phyloP scores from a whole-genome alignment of 768 basidiomycete genomes.

The Boletus pseudo-olivaceus region DNA sequence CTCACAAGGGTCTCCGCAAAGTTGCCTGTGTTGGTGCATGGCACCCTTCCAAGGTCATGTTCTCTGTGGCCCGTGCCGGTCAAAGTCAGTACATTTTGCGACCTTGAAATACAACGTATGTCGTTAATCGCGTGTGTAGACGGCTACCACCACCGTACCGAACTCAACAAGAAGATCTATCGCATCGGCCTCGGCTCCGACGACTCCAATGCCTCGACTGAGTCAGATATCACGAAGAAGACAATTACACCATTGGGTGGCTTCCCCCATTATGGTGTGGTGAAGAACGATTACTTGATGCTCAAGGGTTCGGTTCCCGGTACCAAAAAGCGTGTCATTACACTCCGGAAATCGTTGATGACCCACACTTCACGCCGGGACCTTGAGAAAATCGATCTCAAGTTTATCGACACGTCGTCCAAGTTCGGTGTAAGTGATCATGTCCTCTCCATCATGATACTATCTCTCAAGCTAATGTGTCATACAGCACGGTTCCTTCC shows the following conservation, averaged over 20 bases:
- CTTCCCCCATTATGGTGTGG: constrained; percentile 98
- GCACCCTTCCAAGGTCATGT: constrained; percentile 99
- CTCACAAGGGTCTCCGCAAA: constrained; percentile 99
- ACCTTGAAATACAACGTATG: neutral
- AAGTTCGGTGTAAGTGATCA: constrained; percentile 81
- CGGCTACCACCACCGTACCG: constrained; percentile 95
- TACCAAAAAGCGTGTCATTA: constrained; percentile 97
- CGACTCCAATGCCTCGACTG: constrained; percentile 85
- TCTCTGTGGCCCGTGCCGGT: constrained; percentile 99
- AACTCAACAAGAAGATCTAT: constrained; percentile 99
- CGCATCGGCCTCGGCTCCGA: constrained; percentile 81
- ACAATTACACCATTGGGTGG: constrained; percentile 96
- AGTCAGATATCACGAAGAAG: constrained; percentile 93
- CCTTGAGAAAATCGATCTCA: constrained; percentile 96
- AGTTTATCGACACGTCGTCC: constrained; percentile 98
- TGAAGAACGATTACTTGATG: constrained; percentile 98
- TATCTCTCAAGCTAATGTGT: constrained; percentile 2
- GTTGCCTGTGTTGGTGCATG: constrained; percentile 98
- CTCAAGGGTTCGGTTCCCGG: constrained; percentile 95
- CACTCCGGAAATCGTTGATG: constrained; percentile 96
- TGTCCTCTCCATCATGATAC: neutral
- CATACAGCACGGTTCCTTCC: constrained; percentile 88
- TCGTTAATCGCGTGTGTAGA: constrained; percentile 42
- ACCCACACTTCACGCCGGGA: constrained; percentile 93
- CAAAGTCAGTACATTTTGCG: constrained; percentile 66